These are phyloP conservation scores for Penicillium tannophilum DNA, from an alignment of 495 filamentous ascomycete genomes.

Conservation along the genomic window DNA sequence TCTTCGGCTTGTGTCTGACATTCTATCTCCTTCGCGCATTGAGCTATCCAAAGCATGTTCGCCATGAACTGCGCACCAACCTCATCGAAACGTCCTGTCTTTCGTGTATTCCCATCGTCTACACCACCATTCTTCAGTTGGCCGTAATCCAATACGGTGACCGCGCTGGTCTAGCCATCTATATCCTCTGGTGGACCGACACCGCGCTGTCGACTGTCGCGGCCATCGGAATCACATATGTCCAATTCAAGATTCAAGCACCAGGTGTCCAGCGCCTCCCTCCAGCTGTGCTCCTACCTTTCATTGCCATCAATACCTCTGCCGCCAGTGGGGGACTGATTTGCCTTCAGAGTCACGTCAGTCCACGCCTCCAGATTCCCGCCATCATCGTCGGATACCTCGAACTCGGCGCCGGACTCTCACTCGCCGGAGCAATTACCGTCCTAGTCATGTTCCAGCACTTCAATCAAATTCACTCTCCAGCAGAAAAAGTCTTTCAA, in stretches of 20 bases:
- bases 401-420: slow-evolving; percentile 32
- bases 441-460: slow-evolving; percentile 29
- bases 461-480: slow-evolving; percentile 25
- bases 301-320: slow-evolving; percentile 32
- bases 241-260: slow-evolving; percentile 34
- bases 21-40: slow-evolving; percentile 33
- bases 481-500: slow-evolving; percentile 27
- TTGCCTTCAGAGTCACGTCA: slow-evolving; percentile 21
- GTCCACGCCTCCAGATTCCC: slow-evolving; percentile 32
- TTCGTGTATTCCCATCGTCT: slow-evolving; percentile 32
- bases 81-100: slow-evolving; percentile 37
- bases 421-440: slow-evolving; percentile 25
- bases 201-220: too few relatives aligned
- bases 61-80: slow-evolving; percentile 20
- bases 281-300: slow-evolving; percentile 27
- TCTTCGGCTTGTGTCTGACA: slow-evolving; percentile 20
- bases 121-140: slow-evolving; percentile 33
- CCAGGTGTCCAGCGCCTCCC: slow-evolving; percentile 24
- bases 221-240: slow-evolving; percentile 27
- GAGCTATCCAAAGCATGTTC: slow-evolving; percentile 31
- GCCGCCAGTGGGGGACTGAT: slow-evolving; percentile 36
- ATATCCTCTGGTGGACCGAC: slow-evolving; percentile 18
- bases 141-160: slow-evolving; percentile 24
- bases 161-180: slow-evolving; percentile 23
- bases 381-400: slow-evolving; percentile 37